A percentile compares a stretch with the other conserved stretches of the same genome.
These are phyloP conservation scores for Leccinum fibrillosum DNA, from an alignment of 768 basidiomycete species.

Conservation along the genomic window DNA sequence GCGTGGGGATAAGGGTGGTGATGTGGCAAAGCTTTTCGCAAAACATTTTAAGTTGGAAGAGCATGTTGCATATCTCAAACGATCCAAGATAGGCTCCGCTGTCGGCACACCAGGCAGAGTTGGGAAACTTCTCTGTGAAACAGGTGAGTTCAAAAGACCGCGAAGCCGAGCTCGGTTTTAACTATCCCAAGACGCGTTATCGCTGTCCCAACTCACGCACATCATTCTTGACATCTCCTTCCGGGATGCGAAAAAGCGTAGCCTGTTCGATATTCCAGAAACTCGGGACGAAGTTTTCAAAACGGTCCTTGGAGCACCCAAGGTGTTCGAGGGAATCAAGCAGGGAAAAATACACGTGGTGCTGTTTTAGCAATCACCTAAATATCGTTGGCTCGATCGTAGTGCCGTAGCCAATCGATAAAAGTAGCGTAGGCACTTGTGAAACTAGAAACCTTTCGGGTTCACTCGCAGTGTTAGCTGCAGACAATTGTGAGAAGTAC, in stretches of 20 bases:
- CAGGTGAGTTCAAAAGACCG: conserved; percentile 42
- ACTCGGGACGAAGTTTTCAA: conserved; percentile 79
- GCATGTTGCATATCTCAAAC: conserved; percentile 77
- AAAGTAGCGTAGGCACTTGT: conserved; percentile 21
- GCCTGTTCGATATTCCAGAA: conserved; percentile 79
- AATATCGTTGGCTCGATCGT: not conserved
- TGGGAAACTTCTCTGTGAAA: conserved; percentile 77
- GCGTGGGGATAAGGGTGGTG: conserved; percentile 80
- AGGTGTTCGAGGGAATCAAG: conserved; percentile 58
- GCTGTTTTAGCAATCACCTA: conserved; percentile 50
- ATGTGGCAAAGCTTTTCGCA: conserved; percentile 93
- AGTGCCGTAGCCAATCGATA: conserved; percentile 1
- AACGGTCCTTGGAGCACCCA: conserved; percentile 61
- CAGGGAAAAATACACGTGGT: conserved; percentile 79
- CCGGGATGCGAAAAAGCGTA: conserved; percentile 73
- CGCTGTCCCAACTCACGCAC: conserved; percentile 74
- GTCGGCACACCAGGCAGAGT: conserved; percentile 91
- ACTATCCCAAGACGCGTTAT: conserved; percentile 56
- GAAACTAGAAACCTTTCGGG: conserved; percentile 86
- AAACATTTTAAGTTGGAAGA: conserved; percentile 91
- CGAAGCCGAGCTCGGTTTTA: not conserved
- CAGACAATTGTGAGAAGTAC: conserved; percentile 8
- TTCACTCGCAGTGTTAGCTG: conserved; percentile 86
- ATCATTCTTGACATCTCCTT: conserved; percentile 77
- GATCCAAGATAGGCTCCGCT: conserved; percentile 84